Conservation (phyloP, 805 yeast species). For the Pichia insulana region DNA sequence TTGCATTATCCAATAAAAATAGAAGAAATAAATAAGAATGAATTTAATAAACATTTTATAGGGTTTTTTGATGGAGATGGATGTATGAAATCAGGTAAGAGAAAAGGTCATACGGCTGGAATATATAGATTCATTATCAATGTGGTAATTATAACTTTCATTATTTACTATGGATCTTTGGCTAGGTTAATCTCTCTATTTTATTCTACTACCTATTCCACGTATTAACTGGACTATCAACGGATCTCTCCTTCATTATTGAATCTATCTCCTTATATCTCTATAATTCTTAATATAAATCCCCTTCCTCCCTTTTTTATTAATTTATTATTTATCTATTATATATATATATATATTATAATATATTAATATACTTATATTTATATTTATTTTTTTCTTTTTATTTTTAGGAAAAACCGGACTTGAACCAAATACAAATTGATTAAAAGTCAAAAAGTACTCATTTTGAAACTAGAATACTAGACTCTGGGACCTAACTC, state of each 20-base stretch:
- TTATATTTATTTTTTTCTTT: no score
- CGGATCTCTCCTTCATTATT: conserved; percentile 3
- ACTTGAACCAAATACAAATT: no score
- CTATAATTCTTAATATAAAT: no score
- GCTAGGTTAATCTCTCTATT: conserved; percentile 6
- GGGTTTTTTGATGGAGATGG: not conserved
- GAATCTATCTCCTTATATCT: not conserved
- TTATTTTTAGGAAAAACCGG: no score
- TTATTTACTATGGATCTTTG: no score
- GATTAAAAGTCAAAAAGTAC: no score
- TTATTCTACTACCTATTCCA: conserved; percentile 15
- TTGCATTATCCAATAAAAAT: not conserved
- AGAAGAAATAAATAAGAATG: not conserved
- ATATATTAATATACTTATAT: no score
- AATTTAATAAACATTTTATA: not conserved
- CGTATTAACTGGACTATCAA: conserved; percentile 14
- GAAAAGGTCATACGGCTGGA: not conserved
- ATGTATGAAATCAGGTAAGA: not conserved
- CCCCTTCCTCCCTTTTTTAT: not conserved
- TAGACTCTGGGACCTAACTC: no score
- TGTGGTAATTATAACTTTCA: no score
- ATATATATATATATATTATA: no score
- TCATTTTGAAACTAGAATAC: no score
- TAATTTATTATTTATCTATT: no score
- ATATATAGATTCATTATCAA: not conserved